These are phyloP conservation scores for Coccomyxa subellipsoidea DNA, from an alignment of 163 green algal genomes.

Conservation along the genomic window DNA sequence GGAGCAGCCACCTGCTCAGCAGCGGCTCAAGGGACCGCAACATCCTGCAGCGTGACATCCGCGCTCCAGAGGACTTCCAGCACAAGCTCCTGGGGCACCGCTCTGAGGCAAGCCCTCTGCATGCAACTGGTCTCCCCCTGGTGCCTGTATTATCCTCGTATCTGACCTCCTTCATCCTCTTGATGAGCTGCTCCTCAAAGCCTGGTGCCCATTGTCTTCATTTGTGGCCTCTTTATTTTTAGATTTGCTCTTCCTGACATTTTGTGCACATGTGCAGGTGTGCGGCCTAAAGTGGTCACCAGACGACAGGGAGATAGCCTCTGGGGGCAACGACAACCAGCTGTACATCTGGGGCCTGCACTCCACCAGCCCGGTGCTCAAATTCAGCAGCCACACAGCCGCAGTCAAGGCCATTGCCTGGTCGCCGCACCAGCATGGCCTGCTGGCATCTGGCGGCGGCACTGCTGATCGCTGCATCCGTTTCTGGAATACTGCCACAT, in stretches of 20 bases:
- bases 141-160: too few relatives aligned
- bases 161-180: too few relatives aligned
- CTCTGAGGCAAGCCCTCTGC: conserved; percentile 37
- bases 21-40: conserved; percentile 84
- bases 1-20: conserved; percentile 80
- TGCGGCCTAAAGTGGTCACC: conserved; percentile 96
- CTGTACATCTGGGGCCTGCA: conserved; percentile 85
- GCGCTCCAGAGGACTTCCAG: conserved; percentile 65
- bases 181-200: too few relatives aligned
- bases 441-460: conserved; percentile 91
- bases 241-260: too few relatives aligned
- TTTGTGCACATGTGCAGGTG: conserved; percentile 42
- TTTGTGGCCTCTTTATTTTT: too few relatives aligned
- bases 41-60: conserved; percentile 91
- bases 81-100: conserved; percentile 40
- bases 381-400: conserved; percentile 42
- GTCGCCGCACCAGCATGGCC: conserved; percentile 95
- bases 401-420: conserved; percentile 82
- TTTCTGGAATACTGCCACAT: conserved; percentile 96
- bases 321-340: conserved; percentile 96
- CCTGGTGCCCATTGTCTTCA: too few relatives aligned
- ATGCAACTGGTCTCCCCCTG: too few relatives aligned
- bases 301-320: conserved; percentile 85
- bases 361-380: conserved; percentile 28
- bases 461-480: conserved; percentile 94